Evolutionary conservation across 2,329 filamentous ascomycete genomes (phyloP), one percentile per base, ranked within the genome.

Genomic region (Stemphylium vesicarium): DNA sequence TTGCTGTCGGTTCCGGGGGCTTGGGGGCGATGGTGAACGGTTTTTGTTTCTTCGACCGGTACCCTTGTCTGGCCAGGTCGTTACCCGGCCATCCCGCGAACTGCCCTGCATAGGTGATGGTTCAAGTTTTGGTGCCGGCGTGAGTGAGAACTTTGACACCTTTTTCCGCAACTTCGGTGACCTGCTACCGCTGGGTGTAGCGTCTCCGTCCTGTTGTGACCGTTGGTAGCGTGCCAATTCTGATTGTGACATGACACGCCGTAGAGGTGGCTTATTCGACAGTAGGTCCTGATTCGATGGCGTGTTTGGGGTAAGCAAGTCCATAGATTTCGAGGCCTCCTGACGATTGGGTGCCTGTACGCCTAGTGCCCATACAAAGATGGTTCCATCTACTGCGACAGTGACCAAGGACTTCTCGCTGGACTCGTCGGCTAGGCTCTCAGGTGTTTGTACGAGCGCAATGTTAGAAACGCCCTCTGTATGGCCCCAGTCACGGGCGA

Each of bases 401-500:
- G 79, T 82, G 13, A 82, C 76, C 2, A 82, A 68, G 8, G 69
- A 72, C 41, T 70, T 72, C 47, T 84, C 83, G 22, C 79, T 77
- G 13, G 81, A 79, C 13, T 85, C 83, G 36, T 72, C 69, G 7
- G 74, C 57, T 3, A 69, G 57, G 13, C 59, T 64, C 50, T 89
- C 85, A 10, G 56, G 42, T 10, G 57, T 57, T 36, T 69, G 63
- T 15, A 75, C 58, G 7, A 97, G 78, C 4, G 89, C 84, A 15
- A 96, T 86, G 56, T 93, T 93, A 46, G 91, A 96, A 60, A 99
- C 92, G 8, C 93, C 90, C 71, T 97, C 93, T 0, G 93, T 96
- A 65, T 99, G 95, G 1, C 95, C 95, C 85, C 92, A 97, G 77
- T 98, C 95, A 36, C 92, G 87, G 45, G 92, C 90, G 24, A 98